Conservation (phyloP, 2,329 filamentous ascomycete genomes). For the Clarireedia monteithiana region DNA sequence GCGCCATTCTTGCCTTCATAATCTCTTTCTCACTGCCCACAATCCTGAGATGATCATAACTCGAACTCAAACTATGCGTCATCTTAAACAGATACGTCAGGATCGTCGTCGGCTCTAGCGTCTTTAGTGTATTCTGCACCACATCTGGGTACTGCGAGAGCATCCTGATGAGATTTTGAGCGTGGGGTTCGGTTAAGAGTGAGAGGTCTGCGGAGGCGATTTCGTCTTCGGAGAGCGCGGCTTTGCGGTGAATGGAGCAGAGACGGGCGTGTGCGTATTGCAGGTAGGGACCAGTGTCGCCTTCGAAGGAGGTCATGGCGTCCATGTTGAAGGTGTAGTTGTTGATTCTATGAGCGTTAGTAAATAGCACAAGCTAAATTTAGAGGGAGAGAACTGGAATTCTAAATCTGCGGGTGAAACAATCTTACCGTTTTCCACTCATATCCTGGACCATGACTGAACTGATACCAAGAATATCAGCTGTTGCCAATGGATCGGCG, state of each 20-base stretch:
- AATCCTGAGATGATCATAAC: slow-evolving; percentile 75
- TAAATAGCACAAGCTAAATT: background rate
- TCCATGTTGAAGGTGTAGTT: slow-evolving; percentile 72
- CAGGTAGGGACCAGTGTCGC: slow-evolving; percentile 77
- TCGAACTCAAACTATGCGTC: slow-evolving; percentile 71
- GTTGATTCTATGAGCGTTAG: slow-evolving; percentile 42
- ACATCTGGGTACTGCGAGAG: slow-evolving; percentile 83
- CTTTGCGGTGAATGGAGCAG: slow-evolving; percentile 53
- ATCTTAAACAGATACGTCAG: slow-evolving; percentile 75
- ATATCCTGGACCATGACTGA: slow-evolving; percentile 98
- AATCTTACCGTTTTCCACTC: slow-evolving; percentile 74
- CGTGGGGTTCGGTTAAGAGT: slow-evolving; percentile 64
- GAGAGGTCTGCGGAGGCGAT: slow-evolving; percentile 56
- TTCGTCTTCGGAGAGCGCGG: slow-evolving; percentile 45
- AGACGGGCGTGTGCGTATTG: slow-evolving; percentile 77
- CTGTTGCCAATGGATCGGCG: slow-evolving; percentile 69
- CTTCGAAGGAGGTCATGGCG: slow-evolving; percentile 76
- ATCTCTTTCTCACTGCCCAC: slow-evolving; percentile 70
- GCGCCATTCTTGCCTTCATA: slow-evolving; percentile 63
- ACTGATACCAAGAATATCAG: slow-evolving; percentile 86
- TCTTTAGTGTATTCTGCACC: slow-evolving; percentile 76
- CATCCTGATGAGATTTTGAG: slow-evolving; percentile 63
- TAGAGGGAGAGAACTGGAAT: background rate
- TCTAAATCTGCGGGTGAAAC: background rate
- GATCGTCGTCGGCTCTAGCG: slow-evolving; percentile 64